A percentile compares a stretch with the other conserved stretches of the same genome.
Evolutionary conservation across 2,329 filamentous ascomycete genomes (phyloP).

Genomic region (Aureobasidium musti): DNA sequence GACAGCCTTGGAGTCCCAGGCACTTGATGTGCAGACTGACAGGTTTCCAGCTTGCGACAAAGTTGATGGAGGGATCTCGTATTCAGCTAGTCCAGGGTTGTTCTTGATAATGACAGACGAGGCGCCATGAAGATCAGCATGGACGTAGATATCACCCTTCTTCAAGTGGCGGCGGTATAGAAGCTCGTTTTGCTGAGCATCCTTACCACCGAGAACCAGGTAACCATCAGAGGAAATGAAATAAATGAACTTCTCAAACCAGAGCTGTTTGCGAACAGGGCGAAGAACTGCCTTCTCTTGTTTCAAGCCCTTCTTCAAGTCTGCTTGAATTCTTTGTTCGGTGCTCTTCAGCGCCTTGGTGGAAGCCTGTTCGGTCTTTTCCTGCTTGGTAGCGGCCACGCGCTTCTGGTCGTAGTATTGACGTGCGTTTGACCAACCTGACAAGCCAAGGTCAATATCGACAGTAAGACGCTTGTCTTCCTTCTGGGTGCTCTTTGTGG

Average conservation of each 20-base stretch:
- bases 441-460: conserved; percentile 80
- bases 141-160: conserved; percentile 88
- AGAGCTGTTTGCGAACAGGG: conserved; percentile 78
- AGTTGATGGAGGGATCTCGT: conserved; percentile 87
- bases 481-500: conserved; percentile 34
- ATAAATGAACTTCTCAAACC: conserved; percentile 97
- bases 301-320: conserved; percentile 84
- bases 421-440: conserved; percentile 84
- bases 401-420: conserved; percentile 92
- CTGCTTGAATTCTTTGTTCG: conserved; percentile 81
- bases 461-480: conserved; percentile 61
- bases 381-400: conserved; percentile 78
- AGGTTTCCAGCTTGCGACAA: conserved; percentile 86
- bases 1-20: conserved; percentile 94
- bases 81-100: conserved; percentile 71
- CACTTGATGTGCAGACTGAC: conserved; percentile 79
- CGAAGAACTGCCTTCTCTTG: conserved; percentile 87
- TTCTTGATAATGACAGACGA: conserved; percentile 90
- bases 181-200: conserved; percentile 85
- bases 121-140: conserved; percentile 84
- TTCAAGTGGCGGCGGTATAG: conserved; percentile 84
- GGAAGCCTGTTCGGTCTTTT: conserved; percentile 81
- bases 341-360: conserved; percentile 82
- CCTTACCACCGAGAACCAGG: conserved; percentile 81
- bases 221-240: conserved; percentile 97